phyloP scores from a whole-genome alignment of 805 yeast species.

The Citeromyces nyonsensis region DNA sequence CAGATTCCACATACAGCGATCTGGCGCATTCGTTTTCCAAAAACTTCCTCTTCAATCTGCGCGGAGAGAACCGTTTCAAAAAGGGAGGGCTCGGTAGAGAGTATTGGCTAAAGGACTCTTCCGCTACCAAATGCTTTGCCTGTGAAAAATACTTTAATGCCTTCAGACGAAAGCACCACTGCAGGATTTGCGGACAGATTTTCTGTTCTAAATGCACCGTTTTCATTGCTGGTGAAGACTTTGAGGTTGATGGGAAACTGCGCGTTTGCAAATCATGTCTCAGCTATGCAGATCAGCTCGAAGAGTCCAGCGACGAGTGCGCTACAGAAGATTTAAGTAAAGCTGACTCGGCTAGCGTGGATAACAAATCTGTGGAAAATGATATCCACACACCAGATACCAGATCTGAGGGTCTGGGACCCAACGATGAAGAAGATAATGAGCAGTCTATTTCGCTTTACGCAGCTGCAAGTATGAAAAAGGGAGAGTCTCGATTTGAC shows the following conservation, averaged over 20 bases:
- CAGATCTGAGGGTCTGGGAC: slow-evolving; percentile 6
- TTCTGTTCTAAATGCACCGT: slow-evolving; percentile 77
- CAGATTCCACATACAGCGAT: slow-evolving; percentile 3
- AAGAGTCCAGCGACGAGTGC: slow-evolving; percentile 69
- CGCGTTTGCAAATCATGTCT: slow-evolving; percentile 68
- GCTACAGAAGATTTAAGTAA: no score
- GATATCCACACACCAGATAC: background rate
- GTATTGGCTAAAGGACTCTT: slow-evolving; percentile 94
- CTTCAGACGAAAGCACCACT: slow-evolving; percentile 85
- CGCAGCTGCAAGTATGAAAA: slow-evolving; percentile 28
- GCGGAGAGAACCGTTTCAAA: slow-evolving; percentile 9
- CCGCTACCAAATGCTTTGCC: slow-evolving; percentile 74
- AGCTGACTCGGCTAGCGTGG: no score
- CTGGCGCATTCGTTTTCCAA: slow-evolving; percentile 1
- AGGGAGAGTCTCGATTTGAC: background rate
- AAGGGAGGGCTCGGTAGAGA: slow-evolving; percentile 47
- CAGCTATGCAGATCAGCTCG: slow-evolving; percentile 45
- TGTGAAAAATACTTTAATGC: slow-evolving; percentile 75
- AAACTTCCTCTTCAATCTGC: slow-evolving; percentile 3
- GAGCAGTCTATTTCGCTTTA: slow-evolving; percentile 57
- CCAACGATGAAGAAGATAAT: slow-evolving; percentile 28
- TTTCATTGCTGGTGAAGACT: slow-evolving; percentile 48
- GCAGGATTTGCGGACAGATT: slow-evolving; percentile 91
- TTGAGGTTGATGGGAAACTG: slow-evolving; percentile 53
- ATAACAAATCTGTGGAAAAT: no score